Conservation (phyloP, 192 early-diverging fungal species). For the Backusella westeae region DNA sequence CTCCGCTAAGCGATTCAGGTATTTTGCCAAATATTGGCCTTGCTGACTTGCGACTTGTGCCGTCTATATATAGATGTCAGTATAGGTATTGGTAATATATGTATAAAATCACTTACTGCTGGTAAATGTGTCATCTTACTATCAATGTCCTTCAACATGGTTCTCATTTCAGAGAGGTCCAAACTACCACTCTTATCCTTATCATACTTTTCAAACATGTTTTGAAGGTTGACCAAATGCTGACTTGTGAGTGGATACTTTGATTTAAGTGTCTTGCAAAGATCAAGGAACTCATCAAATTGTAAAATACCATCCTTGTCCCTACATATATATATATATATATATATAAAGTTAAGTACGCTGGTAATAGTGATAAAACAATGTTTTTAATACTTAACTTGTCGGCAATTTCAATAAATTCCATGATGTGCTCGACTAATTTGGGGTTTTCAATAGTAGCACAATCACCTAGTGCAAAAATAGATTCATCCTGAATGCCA, state of each 20-base stretch:
- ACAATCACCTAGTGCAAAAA: constrained; percentile 76
- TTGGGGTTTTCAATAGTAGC: constrained; percentile 70
- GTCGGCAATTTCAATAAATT: constrained; percentile 48
- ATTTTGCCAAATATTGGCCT: constrained; percentile 46
- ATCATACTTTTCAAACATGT: constrained; percentile 48
- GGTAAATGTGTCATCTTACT: constrained; percentile 51
- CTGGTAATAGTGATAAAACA: too few relatives aligned
- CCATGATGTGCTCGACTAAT: constrained; percentile 43
- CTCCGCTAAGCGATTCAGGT: constrained; percentile 38
- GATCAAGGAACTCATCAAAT: constrained; percentile 48
- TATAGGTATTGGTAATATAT: not conserved
- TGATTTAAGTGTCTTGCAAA: constrained; percentile 40
- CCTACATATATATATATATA: constrained; percentile 10
- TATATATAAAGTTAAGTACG: not conserved
- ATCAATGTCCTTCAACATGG: constrained; percentile 52
- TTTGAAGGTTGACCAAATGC: constrained; percentile 46
- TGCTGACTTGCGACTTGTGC: constrained; percentile 59
- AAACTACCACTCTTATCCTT: constrained; percentile 47
- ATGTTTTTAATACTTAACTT: constrained; percentile 7
- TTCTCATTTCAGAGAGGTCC: constrained; percentile 48
- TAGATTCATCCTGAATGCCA: constrained; percentile 45
- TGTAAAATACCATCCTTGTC: constrained; percentile 45
- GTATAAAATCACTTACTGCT: constrained; percentile 39
- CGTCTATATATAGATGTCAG: constrained; percentile 35
- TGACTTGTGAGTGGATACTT: constrained; percentile 51